phyloP scores from a whole-genome alignment of 257 asterid genomes.

The Plectranthus barbatus region DNA sequence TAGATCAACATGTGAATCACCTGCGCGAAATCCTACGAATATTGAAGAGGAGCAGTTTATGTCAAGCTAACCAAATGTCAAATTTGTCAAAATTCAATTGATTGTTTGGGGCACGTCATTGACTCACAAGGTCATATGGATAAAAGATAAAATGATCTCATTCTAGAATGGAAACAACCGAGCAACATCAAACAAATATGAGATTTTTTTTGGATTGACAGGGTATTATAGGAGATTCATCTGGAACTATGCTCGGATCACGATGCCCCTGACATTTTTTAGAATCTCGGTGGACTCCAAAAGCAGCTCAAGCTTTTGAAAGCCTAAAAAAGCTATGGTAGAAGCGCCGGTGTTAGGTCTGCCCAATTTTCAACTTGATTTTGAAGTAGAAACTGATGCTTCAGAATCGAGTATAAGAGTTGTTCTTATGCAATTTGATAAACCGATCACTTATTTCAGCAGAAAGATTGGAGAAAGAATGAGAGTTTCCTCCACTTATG shows the following conservation, averaged over 20 bases:
- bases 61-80: background rate
- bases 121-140: too few species aligned
- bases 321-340: background rate
- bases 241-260: background rate
- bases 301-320: background rate
- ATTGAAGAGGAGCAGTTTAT: background rate
- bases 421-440: background rate
- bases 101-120: background rate
- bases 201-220: too few species aligned
- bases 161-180: too few species aligned
- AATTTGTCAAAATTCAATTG: background rate
- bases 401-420: background rate
- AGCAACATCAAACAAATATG: too few species aligned
- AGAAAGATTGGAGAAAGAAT: background rate
- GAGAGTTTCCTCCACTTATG: background rate
- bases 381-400: background rate
- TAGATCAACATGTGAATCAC: background rate
- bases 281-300: background rate
- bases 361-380: background rate
- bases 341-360: background rate
- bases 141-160: too few species aligned
- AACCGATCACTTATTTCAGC: background rate
- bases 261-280: background rate
- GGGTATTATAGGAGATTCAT: background rate
- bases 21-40: background rate